These are phyloP conservation scores for Volvariella surrecta DNA, from an alignment of 1,284 basidiomycete genomes.

Conservation along the genomic window DNA sequence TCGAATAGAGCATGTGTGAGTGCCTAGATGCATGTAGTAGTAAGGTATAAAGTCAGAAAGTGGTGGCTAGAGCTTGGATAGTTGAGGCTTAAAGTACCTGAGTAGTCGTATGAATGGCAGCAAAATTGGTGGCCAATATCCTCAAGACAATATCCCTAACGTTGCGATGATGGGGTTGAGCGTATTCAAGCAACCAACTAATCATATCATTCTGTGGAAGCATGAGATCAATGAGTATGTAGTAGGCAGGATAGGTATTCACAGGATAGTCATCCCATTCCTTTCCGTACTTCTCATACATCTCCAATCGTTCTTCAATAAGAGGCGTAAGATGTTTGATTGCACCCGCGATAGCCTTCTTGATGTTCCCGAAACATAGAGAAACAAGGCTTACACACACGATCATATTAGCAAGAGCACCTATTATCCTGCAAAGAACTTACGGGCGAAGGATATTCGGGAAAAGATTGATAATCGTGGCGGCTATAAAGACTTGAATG, in stretches of 20 bases:
- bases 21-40: slow-evolving; percentile 21
- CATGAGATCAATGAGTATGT: neutral
- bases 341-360: slow-evolving; percentile 19
- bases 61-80: slow-evolving; percentile 10
- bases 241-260: neutral
- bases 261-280: slow-evolving; percentile 24
- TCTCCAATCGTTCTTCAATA: slow-evolving; percentile 30
- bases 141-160: slow-evolving; percentile 18
- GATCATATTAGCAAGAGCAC: slow-evolving; percentile 1
- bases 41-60: slow-evolving; percentile 14
- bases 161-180: slow-evolving; percentile 21
- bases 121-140: slow-evolving; percentile 16
- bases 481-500: slow-evolving; percentile 8
- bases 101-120: slow-evolving; percentile 16
- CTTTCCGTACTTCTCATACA: slow-evolving; percentile 25
- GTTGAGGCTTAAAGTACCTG: neutral
- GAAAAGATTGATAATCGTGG: slow-evolving; percentile 8
- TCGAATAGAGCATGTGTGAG: slow-evolving; percentile 27
- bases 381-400: slow-evolving; percentile 17
- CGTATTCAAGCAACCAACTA: slow-evolving; percentile 35
- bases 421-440: slow-evolving; percentile 12
- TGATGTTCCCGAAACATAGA: slow-evolving; percentile 16
- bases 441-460: slow-evolving; percentile 12
- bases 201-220: slow-evolving; percentile 26
- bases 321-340: slow-evolving; percentile 26